phyloP scores from a whole-genome alignment of 139 green algal species.

The Picochlorum sp. region DNA sequence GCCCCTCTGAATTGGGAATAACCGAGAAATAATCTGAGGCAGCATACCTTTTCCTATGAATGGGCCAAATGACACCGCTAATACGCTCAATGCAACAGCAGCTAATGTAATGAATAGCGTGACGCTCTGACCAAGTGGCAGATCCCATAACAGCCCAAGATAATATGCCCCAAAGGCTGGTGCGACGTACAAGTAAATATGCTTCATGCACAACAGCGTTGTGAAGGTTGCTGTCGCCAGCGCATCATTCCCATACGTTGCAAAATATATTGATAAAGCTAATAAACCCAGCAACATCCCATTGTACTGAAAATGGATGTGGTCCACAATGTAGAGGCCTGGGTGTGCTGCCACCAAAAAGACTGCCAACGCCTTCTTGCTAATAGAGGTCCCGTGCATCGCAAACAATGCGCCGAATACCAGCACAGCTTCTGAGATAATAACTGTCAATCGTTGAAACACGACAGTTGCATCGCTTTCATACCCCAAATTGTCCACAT shows the following conservation, averaged over 20 bases:
- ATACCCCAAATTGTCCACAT: slow-evolving; percentile 58
- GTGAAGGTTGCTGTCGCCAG: slow-evolving; percentile 57
- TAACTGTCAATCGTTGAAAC: slow-evolving; percentile 73
- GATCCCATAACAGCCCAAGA: slow-evolving; percentile 48
- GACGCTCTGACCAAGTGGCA: background rate
- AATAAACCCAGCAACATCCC: slow-evolving; percentile 81
- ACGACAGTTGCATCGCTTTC: slow-evolving; percentile 51
- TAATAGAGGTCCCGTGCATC: background rate
- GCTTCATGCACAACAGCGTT: slow-evolving; percentile 85
- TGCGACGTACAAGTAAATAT: slow-evolving; percentile 81
- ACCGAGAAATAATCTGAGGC: slow-evolving; percentile 30
- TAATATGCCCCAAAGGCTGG: slow-evolving; percentile 77
- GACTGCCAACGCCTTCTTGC: slow-evolving; percentile 8
- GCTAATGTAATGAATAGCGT: slow-evolving; percentile 38
- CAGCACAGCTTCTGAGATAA: slow-evolving; percentile 53
- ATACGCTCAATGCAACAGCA: slow-evolving; percentile 37
- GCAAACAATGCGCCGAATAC: slow-evolving; percentile 30
- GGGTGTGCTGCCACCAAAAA: slow-evolving; percentile 49
- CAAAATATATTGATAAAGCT: slow-evolving; percentile 47
- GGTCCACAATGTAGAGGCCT: slow-evolving; percentile 88
- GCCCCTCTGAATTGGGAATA: slow-evolving; percentile 90
- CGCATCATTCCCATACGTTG: slow-evolving; percentile 27
- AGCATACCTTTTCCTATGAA: slow-evolving; percentile 58
- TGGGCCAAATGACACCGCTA: slow-evolving; percentile 53
- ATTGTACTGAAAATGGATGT: slow-evolving; percentile 99